phyloP scores from a whole-genome alignment of 78 protist species.

The Parvularia atlantis region DNA sequence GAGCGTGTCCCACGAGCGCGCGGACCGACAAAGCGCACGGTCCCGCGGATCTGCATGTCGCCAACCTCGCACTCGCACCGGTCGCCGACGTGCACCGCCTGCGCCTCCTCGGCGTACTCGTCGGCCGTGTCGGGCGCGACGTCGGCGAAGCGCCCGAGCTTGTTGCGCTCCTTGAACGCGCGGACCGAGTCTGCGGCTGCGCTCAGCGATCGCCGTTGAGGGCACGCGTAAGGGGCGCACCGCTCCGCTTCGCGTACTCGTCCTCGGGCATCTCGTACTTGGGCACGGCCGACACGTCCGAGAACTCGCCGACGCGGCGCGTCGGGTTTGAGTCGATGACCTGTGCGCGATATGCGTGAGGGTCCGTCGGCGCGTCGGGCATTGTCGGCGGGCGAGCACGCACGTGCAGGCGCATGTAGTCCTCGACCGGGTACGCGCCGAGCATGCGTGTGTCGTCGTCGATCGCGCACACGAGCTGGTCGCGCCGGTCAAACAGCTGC shows the following conservation, averaged over 20 bases:
- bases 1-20: not conserved
- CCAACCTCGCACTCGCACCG: not conserved
- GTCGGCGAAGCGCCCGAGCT: slow-evolving; percentile 9
- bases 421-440: slow-evolving; percentile 25
- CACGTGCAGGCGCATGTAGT: slow-evolving; percentile 10
- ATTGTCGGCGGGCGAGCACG: not conserved
- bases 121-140: slow-evolving; percentile 12
- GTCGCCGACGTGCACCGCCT: not conserved
- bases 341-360: not conserved
- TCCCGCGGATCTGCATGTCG: slow-evolving; percentile 18
- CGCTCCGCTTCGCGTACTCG: slow-evolving; percentile 24
- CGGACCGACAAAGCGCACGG: slow-evolving; percentile 30
- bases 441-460: slow-evolving; percentile 13
- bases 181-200: not conserved
- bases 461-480: not conserved
- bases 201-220: not conserved
- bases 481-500: not conserved
- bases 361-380: too few relatives aligned
- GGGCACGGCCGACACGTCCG: slow-evolving; percentile 21
- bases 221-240: not conserved
- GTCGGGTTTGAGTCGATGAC: slow-evolving; percentile 1
- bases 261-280: slow-evolving; percentile 60
- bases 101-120: not conserved
- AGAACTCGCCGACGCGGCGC: not conserved
- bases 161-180: not conserved